Evolutionary conservation across 805 yeast species (phyloP), one percentile per base, ranked within the genome.

Genomic region (Sugiyamaella floridensis): DNA sequence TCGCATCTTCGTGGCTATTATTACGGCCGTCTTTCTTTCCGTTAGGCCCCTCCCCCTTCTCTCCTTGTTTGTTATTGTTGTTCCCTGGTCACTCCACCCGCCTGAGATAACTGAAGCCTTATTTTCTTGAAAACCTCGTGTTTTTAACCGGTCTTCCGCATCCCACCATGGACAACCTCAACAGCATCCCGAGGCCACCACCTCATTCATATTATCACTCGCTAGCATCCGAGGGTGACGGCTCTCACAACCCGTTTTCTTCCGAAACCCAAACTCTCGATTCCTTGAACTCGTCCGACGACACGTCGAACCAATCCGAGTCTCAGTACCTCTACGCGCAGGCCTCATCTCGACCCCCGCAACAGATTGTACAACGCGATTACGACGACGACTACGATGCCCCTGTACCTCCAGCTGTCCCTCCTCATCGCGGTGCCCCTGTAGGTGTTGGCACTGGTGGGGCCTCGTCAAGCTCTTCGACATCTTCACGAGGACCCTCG

Each of bases 221-320:
- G 52, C 29, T 45, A 14, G 32, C 19, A n/a, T 32, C 48, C 20
- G 48, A 45, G 19, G 41, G 48, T 12, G 48, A 48, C 26, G 46
- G 54, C 15, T 58, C 58, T 4, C 52, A 50, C 50, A 65, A 65
- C 56, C 69, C 69, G 29, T 65, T 65, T 47, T 65, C 58, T 7
- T 59, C 63, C 16, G 63, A 60, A 40, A 55, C 63, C 14, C 62
- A 60, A 12, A 56, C 62, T 3, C 44, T 60, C 40, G 55, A 55
- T 14, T 58, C 61, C n/a, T 48, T 43, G 14, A 59, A 59, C 42
- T 55, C 58, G 40, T 54, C 57, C n/a, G 57, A 54, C 20, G 37
- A 32, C 37, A 32, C 37, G n/a, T 28, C 40, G 19, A 4, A 28
- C 40, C 19, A 34, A 26, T 45, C 48, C 3, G 32, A 45, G 19